Evolutionary conservation across 345 rosid species (phyloP), one percentile per base, ranked within the genome.

Genomic region (Triadica sebifera): DNA sequence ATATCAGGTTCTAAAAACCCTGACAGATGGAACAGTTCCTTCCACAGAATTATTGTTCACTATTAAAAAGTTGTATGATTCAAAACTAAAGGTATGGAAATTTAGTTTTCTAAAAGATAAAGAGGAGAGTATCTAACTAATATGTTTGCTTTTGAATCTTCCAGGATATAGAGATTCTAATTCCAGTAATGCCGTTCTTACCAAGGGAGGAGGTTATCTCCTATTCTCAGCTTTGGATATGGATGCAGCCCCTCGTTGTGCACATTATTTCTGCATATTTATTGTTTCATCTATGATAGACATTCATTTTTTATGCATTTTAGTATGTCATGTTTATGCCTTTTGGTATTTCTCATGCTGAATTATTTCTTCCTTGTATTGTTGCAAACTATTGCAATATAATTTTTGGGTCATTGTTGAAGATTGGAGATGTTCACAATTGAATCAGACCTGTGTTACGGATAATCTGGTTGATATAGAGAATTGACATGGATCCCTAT

Each of bases 91-190:
- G 99, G 99, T 93, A 89, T 66, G 22, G 12, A 19, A 63, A 47
- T 50, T 38, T 65, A 62, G 34, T 77, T 70, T 83, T 41, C 25
- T 69, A 1, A 29, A 17, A 16, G 55, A 39, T 68, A 2, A 63
- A 62, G 24, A 51, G 12, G 22, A 59, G 68, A 72, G 19, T 46
- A 70, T 67, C 47, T 72, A 61, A 67, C 75, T 85, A 80, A 86
- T 67, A 51, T 68, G 6, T 70, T 51, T 80, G 74, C 50, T 82
- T 75, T 79, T 78, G 57, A 75, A 74, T 82, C 74, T 83, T 77
- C 37, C 92, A 95, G 99, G 96, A 95, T 81, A 86, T 85, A 41
- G 98, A 95, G 85, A 87, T 95, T 81, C 73, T 95, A 67, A 79
- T 91, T 83, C 98, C 99, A 71, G 73, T 93, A 64, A 78, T 95